Evolutionary conservation across 768 basidiomycete genomes (phyloP).

Genomic region (Tulasnella sp.): DNA sequence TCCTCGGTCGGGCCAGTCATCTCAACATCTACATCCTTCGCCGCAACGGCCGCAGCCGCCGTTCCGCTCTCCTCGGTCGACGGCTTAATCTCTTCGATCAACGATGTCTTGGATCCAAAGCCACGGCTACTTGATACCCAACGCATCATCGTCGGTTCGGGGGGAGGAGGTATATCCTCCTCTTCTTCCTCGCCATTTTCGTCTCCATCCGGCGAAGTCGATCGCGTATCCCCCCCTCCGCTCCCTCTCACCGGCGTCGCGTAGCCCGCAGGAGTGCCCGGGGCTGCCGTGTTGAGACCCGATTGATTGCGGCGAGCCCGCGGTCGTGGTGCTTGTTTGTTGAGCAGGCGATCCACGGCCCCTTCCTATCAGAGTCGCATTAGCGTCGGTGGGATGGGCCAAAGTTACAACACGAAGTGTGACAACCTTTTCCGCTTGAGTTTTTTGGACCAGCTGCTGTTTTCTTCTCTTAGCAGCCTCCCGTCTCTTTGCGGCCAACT

Average conservation of each 20-base stretch:
- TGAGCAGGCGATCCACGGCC: conserved; percentile 27
- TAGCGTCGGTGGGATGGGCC: neutral
- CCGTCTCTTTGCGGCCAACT: conserved; percentile 17
- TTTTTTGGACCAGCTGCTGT: conserved; percentile 23
- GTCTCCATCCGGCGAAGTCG: conserved; percentile 26
- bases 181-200: conserved; percentile 10
- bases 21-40: neutral
- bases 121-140: conserved; percentile 22
- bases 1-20: neutral
- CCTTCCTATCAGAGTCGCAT: conserved; percentile 4
- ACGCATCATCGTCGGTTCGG: conserved; percentile 16
- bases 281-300: neutral
- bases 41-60: neutral
- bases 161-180: conserved; percentile 1
- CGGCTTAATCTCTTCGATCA: conserved; percentile 10
- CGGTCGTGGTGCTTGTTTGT: conserved; percentile 30
- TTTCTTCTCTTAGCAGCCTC: conserved; percentile 26
- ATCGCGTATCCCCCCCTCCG: conserved; percentile 20
- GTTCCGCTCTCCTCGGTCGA: neutral
- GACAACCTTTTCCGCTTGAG: conserved; percentile 25
- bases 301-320: conserved; percentile 17
- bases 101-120: neutral
- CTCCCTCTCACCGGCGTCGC: conserved; percentile 15
- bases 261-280: conserved; percentile 21
- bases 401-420: neutral